Evolutionary conservation across 306 rosid genomes (phyloP).

Genomic region (Neltuma alba): DNA sequence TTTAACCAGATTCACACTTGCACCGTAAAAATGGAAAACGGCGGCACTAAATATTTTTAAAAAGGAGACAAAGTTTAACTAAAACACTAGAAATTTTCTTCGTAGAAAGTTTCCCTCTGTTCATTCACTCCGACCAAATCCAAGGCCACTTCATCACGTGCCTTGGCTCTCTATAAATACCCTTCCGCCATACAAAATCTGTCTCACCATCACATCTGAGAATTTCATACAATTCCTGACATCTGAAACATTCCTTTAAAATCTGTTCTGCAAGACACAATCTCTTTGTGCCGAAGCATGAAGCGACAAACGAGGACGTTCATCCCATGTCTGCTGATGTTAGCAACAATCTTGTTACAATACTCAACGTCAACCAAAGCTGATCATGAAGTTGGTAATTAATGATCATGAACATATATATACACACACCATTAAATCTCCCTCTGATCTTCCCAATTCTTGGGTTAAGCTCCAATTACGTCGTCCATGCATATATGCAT

Average conservation of each 20-base stretch:
- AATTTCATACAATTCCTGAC: neutral
- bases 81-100: slow-evolving; percentile 4
- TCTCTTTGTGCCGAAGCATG: slow-evolving; percentile 39
- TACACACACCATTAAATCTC: neutral
- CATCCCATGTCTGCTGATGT: slow-evolving; percentile 27
- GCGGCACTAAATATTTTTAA: neutral
- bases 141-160: neutral
- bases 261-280: neutral
- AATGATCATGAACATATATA: neutral
- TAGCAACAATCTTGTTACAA: slow-evolving; percentile 25
- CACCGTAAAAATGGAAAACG: neutral
- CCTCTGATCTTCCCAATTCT: neutral
- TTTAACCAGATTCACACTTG: neutral
- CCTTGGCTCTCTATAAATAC: slow-evolving; percentile 29
- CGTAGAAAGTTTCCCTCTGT: neutral
- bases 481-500: neutral
- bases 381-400: slow-evolving; percentile 58
- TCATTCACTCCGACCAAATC: slow-evolving; percentile 36
- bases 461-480: neutral
- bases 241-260: neutral
- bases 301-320: slow-evolving; percentile 28
- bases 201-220: neutral
- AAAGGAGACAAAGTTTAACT: neutral
- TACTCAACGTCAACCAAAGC: slow-evolving; percentile 33
- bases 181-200: neutral